These are phyloP conservation scores for Tolypocladium album DNA, from an alignment of 2,329 filamentous ascomycete genomes.

Conservation along the genomic window DNA sequence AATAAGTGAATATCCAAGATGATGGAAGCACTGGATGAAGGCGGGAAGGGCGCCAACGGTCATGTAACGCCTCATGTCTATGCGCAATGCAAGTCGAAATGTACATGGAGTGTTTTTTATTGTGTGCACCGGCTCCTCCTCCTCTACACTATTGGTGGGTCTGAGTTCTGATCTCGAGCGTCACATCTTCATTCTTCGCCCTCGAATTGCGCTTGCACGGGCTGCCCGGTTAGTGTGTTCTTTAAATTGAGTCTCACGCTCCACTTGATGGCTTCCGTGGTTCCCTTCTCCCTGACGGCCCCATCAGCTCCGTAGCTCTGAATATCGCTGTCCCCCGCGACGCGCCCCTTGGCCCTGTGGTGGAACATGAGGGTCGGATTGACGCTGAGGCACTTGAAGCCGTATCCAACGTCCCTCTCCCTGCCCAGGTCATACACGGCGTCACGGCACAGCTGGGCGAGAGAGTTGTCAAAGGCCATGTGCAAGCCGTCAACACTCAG, in stretches of 20 bases:
- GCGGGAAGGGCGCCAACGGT: neutral
- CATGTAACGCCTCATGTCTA: neutral
- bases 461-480: constrained; percentile 28
- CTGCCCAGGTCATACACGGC: constrained; percentile 15
- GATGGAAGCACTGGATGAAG: neutral
- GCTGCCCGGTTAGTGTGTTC: constrained; percentile 16
- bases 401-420: neutral
- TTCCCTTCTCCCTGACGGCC: constrained; percentile 15
- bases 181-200: neutral
- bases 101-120: neutral
- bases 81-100: neutral
- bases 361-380: constrained; percentile 23
- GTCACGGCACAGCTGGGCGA: constrained; percentile 33
- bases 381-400: constrained; percentile 18
- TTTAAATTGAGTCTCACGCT: constrained; percentile 18
- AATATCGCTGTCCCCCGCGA: constrained; percentile 21
- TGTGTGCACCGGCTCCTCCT: neutral
- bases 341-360: constrained; percentile 16
- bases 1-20: neutral
- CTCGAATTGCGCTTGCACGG: constrained; percentile 13
- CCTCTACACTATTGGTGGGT: neutral
- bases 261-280: constrained; percentile 20
- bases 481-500: constrained; percentile 29
- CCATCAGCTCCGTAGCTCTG: constrained; percentile 9
- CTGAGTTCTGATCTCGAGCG: neutral